Base-by-base conservation (phyloP, 768 basidiomycete species). In the Russula sp. region DNA sequence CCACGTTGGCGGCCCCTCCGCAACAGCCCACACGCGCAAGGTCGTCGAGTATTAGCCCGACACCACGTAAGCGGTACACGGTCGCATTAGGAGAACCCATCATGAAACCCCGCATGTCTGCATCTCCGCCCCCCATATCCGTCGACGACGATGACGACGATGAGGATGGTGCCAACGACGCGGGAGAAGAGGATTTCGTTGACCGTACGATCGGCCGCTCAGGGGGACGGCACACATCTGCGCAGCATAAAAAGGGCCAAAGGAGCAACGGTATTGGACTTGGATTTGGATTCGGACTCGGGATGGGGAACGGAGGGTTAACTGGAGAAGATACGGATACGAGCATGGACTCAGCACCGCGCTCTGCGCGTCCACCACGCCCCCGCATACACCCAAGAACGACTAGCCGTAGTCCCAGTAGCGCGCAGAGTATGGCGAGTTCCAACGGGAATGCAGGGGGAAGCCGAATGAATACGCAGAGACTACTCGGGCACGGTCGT, bases 61-160 rank as follows among this genome's bases (percentile, higher is more conserved):
- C 83, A 0, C 75, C 79, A 1, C 77, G 91, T 64, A 94, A 94
- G 71, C 81, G 92, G 44, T 93, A 94, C 71, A 93, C 92, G 0
- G 91, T 93, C 36, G 91, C 92, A 0, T 80, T 94, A 0, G 90
- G 90, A 11, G 87, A 83, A 2, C 87, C 89, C 0, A 84, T 90
- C 64, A 80, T 84, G 66, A 66, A 67, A 42, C 61, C 71, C 2
- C 52, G 66, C 40, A 48, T 70, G 6, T 71, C 71, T 28, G 57
- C 68, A 4, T 66, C 71, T 22, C 60, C 67, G 5, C 70, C 72
- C 16, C 63, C 69, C 30, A 55, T 61, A 28, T 49, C 63, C 72
- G 44, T 59, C n/a, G 53, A 18, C 11, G 63, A 57, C 38, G 62
- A 74, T 8, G 26, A 50, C 49, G 49, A 50, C 26, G 14, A 46